A percentile compares a stretch with the other conserved stretches of the same genome.
These are phyloP conservation scores for Neofusicoccum sp. DNA, from an alignment of 2,329 filamentous ascomycete genomes.

Conservation along the genomic window DNA sequence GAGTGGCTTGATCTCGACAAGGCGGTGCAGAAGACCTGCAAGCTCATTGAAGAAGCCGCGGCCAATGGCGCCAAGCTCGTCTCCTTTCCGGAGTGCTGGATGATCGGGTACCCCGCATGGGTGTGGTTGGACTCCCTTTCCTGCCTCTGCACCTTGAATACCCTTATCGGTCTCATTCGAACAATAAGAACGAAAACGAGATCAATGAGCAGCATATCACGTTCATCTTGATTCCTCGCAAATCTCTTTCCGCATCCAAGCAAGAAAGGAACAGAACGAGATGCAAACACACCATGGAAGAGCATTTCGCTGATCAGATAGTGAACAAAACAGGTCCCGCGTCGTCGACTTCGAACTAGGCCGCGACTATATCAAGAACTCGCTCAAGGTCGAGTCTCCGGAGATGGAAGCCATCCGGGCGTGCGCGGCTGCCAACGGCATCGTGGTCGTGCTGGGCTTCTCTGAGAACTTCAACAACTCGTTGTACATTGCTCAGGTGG, in stretches of 20 bases:
- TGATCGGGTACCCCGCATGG: constrained; percentile 47
- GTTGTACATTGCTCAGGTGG: constrained; percentile 42
- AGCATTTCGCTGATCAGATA: no score
- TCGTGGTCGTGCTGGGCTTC: constrained; percentile 42
- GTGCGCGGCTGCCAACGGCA: constrained; percentile 31
- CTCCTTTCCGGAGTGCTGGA: constrained; percentile 48
- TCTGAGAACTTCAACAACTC: constrained; percentile 38
- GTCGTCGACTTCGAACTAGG: constrained; percentile 41
- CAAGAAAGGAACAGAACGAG: background rate
- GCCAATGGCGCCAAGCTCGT: constrained; percentile 55
- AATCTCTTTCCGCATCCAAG: background rate
- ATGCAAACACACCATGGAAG: background rate
- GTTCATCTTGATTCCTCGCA: background rate
- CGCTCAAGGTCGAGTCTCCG: constrained; percentile 38
- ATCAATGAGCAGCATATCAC: no score
- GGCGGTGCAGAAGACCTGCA: constrained; percentile 57
- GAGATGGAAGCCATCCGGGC: constrained; percentile 45
- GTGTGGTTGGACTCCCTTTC: constrained; percentile 42
- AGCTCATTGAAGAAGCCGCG: constrained; percentile 57
- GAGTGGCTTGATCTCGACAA: constrained; percentile 59
- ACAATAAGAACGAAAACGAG: background rate
- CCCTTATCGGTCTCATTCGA: background rate
- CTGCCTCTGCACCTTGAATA: no score
- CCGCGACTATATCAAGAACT: constrained; percentile 46
- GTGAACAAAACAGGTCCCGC: constrained; percentile 33